Conservation (phyloP, 768 basidiomycete species). For the Collybia sordida region DNA sequence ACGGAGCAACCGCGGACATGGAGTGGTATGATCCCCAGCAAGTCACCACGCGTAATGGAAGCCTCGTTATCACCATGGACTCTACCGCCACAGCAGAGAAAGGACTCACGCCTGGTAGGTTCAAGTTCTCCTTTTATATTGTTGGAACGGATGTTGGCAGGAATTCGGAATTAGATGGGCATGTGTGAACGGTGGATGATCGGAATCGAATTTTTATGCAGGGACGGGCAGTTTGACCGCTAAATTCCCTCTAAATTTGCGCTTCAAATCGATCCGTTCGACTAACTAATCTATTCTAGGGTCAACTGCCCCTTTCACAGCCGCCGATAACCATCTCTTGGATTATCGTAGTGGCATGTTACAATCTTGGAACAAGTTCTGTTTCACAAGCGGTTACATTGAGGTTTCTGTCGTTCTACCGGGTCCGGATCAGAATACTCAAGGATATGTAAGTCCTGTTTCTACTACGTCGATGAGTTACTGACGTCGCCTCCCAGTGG, state of each 20-base stretch:
- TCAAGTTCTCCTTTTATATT: not conserved
- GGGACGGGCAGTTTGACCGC: too few species aligned
- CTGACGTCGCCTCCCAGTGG: conserved; percentile 46
- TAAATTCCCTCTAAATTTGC: not conserved
- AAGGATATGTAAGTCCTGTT: conserved; percentile 42
- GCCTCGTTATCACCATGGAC: conserved; percentile 71
- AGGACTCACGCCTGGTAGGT: conserved; percentile 30
- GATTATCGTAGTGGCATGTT: conserved; percentile 76
- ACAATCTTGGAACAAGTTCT: conserved; percentile 91
- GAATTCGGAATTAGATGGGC: too few species aligned
- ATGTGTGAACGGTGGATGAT: too few species aligned
- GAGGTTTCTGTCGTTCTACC: conserved; percentile 65
- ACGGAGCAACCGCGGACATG: conserved; percentile 64
- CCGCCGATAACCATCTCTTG: conserved; percentile 52
- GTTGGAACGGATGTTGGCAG: too few species aligned
- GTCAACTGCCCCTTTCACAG: conserved; percentile 47
- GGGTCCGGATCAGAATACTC: conserved; percentile 51
- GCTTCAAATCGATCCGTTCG: too few species aligned
- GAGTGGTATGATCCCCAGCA: conserved; percentile 79
- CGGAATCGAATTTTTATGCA: too few species aligned
- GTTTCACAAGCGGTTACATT: conserved; percentile 78
- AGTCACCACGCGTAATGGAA: conserved; percentile 64
- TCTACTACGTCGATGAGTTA: not conserved
- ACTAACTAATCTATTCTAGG: conserved; percentile 16
- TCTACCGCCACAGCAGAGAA: conserved; percentile 27